phyloP scores from a whole-genome alignment of 2,329 filamentous ascomycete species.

The Lecanicillium sp. region DNA sequence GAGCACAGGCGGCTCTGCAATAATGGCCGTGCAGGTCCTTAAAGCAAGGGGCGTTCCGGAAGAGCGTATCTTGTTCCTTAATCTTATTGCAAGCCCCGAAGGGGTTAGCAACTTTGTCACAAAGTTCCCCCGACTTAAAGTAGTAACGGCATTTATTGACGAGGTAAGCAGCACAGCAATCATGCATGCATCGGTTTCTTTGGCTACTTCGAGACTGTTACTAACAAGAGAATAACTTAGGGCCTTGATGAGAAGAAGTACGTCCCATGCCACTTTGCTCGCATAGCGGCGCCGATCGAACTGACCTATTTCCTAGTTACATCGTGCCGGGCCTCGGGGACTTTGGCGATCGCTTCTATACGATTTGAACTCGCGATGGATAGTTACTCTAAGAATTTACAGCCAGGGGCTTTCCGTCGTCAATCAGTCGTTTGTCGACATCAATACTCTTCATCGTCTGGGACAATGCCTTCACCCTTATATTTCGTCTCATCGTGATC shows the following conservation, averaged over 20 bases:
- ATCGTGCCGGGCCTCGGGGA: constrained; percentile 91
- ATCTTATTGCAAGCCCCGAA: constrained; percentile 93
- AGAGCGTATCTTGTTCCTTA: constrained; percentile 91
- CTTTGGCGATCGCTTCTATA: constrained; percentile 94
- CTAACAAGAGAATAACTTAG: constrained; percentile 25
- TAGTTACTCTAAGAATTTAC: no score
- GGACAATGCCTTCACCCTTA: constrained; percentile 43
- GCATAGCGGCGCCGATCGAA: constrained; percentile 10
- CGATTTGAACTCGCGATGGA: constrained; percentile 65
- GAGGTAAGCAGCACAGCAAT: constrained; percentile 42
- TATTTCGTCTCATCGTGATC: constrained; percentile 47
- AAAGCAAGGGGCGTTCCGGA: constrained; percentile 87
- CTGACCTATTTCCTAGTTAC: constrained; percentile 56
- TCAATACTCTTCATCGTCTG: constrained; percentile 50
- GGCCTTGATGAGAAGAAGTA: constrained; percentile 98
- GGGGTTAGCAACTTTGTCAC: constrained; percentile 83
- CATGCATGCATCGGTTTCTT: background rate
- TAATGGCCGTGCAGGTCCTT: constrained; percentile 92
- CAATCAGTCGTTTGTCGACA: no score
- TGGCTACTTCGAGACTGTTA: background rate
- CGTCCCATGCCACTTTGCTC: constrained; percentile 22
- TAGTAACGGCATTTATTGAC: constrained; percentile 94
- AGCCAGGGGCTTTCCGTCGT: constrained; percentile 11
- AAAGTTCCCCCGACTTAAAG: constrained; percentile 79
- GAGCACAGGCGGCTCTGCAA: constrained; percentile 73